Base-by-base conservation (phyloP, 2,329 filamentous ascomycete species). In the Nemania sp. region DNA sequence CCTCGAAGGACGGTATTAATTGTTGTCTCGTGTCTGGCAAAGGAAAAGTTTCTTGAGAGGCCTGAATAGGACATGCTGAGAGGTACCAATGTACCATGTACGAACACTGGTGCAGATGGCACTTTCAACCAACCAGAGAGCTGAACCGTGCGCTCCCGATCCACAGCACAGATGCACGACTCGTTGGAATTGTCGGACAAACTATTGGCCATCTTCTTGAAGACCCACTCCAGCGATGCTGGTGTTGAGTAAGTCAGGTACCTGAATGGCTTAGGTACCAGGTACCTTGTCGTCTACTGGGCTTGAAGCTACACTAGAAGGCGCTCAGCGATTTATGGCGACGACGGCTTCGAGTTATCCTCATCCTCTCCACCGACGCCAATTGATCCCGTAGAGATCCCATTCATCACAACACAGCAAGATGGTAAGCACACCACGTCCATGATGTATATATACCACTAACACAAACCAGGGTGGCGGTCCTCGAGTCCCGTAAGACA, bases 381-480 rank as follows among this genome's bases (percentile, higher is more conserved):
- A 73, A 68, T 74, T 75, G 71, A 73, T 65, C 62, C 25, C 61
- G 53, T 32, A 66, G 65, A 55, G 67, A 63, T 64, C 66, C 63
- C 57, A 67, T 71, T 68, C 62, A 64, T 66, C 58, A 66, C 54
- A 56, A 56, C 66, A 60, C 69, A 75, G 77, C 78, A 86, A 81
- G 73, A 88, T 88, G 85, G 85, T 87, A 75, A 72, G 80, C 71
- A 17, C 0, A 12, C 2, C 1, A 13, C 18, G 4, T 49, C 54
- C 32, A 15, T 15, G 29, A n/a, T 37, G 5, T 6, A 20, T 18
- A 48, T 25, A 17, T 34, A 20, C 55, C 68, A 42, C 81, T 86
- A 76, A 85, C 75, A 54, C 10, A 60, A 40, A 21, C 12, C 67
- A 88, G 89, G 90, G 90, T 81, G 90, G 90, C 80, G 92, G 92